Evolutionary conservation across 495 filamentous ascomycete species (phyloP), one percentile per base, ranked within the genome.

Genomic region (Parathielavia appendiculata): DNA sequence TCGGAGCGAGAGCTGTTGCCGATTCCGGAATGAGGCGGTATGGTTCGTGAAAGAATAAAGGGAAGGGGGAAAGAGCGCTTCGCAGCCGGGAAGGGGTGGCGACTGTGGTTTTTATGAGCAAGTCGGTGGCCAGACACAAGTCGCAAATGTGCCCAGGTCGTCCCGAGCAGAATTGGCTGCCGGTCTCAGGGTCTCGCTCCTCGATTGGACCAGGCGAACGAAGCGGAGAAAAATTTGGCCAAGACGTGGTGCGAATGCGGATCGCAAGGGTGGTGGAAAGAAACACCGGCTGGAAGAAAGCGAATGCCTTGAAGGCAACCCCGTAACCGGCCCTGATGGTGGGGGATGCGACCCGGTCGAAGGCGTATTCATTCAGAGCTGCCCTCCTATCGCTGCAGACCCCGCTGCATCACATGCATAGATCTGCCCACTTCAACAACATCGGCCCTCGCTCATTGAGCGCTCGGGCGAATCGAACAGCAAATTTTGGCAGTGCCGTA

Each of bases 21-120:
- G 49, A 40, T 12, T 41, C 56, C 32, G 51, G 57, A 52, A 22
- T 55, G 59, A 50, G 19, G 52, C 49, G 56, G n/a, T 64, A 47
- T 50, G 58, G 60, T 51, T 64, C 57, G 64, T 58, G 63, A 62
- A 64, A 64, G 60, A 63, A 59, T 54, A 60, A 51, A 59, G 51
- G 26, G 60, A 43, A 41, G 36, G 34, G 52, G 51, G 32, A 35
- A 19, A 38, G 59, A 55, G 64, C 40, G 57, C 38, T 55, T 22
- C 19, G 39, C 23, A 51, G 57, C 17, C 20, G 14, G 39, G 58
- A 32, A 61, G 59, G 62, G 60, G 66, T 54, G 64, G 54, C 58
- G 44, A 59, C 12, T 36, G 26, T 38, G 26, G 50, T 60, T 65
- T 70, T 69, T 70, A 68, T 66, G 57, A 66, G 39, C 26, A 41